A percentile compares a stretch with the other conserved stretches of the same genome.
Conservation (phyloP, 495 filamentous ascomycete species). For the Choiromyces venosus region DNA sequence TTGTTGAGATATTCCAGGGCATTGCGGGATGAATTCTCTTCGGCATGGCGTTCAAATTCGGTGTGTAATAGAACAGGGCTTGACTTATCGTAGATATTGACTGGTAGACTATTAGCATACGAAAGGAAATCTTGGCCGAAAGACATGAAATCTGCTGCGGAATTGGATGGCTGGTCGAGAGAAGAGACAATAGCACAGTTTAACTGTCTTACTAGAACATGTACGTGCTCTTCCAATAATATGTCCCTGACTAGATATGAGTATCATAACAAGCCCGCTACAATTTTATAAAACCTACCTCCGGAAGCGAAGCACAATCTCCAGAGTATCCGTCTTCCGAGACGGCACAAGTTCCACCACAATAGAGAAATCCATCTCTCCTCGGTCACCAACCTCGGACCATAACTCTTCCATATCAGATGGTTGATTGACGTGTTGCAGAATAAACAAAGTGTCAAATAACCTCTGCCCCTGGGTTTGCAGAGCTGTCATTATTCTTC, state of each 20-base stretch:
- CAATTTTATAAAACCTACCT: constrained; percentile 37
- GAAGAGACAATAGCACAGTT: constrained; percentile 47
- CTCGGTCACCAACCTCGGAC: constrained; percentile 60
- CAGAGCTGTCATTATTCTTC: constrained; percentile 54
- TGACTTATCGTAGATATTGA: constrained; percentile 2
- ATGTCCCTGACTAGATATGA: constrained; percentile 43
- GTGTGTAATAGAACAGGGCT: constrained; percentile 20
- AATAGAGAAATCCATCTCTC: constrained; percentile 70
- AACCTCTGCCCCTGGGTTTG: constrained; percentile 47
- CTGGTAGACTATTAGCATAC: constrained; percentile 20
- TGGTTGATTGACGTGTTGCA: constrained; percentile 52
- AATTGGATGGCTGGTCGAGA: constrained; percentile 42
- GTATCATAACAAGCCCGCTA: not conserved
- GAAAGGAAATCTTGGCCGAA: constrained; percentile 23
- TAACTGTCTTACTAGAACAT: constrained; percentile 50
- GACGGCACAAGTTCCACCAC: constrained; percentile 64
- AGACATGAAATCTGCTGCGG: constrained; percentile 41
- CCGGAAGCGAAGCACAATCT: constrained; percentile 48
- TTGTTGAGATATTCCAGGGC: constrained; percentile 44
- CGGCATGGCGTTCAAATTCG: constrained; percentile 40
- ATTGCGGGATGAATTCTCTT: constrained; percentile 24
- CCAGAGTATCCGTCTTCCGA: constrained; percentile 46
- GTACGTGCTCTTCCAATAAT: constrained; percentile 45
- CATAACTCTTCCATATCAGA: constrained; percentile 57
- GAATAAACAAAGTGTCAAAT: constrained; percentile 71